Conservation (phyloP, 345 rosid species). For the Hibiscus syriacus region DNA sequence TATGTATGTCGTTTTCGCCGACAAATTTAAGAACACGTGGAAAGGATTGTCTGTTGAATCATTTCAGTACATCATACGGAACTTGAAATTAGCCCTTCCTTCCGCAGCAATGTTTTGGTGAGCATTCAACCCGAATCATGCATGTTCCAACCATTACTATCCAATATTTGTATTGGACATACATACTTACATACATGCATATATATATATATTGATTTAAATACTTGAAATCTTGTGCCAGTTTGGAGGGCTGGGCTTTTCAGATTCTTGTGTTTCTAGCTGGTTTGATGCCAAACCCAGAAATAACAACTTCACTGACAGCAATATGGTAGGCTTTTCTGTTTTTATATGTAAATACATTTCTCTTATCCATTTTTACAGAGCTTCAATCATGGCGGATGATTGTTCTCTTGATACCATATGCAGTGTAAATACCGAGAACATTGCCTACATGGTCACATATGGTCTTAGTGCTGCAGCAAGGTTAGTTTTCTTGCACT, state of each 20-base stretch:
- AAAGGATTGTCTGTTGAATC: constrained; percentile 42
- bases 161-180: no score
- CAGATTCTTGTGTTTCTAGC: constrained; percentile 72
- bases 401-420: neutral
- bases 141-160: no score
- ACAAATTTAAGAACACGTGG: constrained; percentile 50
- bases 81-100: constrained; percentile 50
- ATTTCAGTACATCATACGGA: constrained; percentile 18
- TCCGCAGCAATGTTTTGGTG: constrained; percentile 61
- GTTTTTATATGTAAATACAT: no score
- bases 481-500: constrained; percentile 35
- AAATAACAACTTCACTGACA: constrained; percentile 43
- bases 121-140: no score
- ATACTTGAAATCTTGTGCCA: constrained; percentile 9
- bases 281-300: constrained; percentile 56
- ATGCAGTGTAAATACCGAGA: constrained; percentile 47
- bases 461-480: constrained; percentile 77
- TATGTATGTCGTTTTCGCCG: constrained; percentile 32
- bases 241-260: constrained; percentile 76
- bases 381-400: neutral
- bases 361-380: no score
- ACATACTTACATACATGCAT: no score
- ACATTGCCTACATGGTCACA: constrained; percentile 52
- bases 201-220: no score
- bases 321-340: constrained; percentile 50